phyloP scores from a whole-genome alignment of 306 rosid genomes.

The barrel medic (Medicago truncatula) region DNA sequence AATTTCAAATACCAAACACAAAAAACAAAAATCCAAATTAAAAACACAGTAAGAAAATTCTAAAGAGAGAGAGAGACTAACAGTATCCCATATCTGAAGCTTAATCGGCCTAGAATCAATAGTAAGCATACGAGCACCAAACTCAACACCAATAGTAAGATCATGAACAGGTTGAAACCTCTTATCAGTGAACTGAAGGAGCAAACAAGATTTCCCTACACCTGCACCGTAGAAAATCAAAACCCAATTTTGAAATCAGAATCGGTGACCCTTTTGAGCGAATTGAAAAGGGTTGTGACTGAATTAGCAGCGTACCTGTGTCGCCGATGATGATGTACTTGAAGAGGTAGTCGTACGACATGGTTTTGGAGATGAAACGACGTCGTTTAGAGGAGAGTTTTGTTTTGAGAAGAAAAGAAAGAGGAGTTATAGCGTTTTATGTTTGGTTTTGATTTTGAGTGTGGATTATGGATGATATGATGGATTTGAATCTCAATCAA shows the following conservation, averaged over 20 bases:
- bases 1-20: background rate
- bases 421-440: background rate
- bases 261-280: constrained; percentile 38
- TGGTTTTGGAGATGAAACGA: constrained; percentile 29
- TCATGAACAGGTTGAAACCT: constrained; percentile 98
- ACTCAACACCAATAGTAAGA: constrained; percentile 96
- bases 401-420: background rate
- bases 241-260: constrained; percentile 26
- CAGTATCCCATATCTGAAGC: constrained; percentile 99
- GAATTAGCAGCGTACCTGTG: constrained; percentile 60
- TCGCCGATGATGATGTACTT: constrained; percentile 99
- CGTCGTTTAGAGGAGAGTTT: constrained; percentile 27
- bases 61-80: constrained; percentile 39
- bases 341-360: constrained; percentile 98
- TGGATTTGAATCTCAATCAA: background rate
- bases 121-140: constrained; percentile 97
- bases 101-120: constrained; percentile 79
- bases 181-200: constrained; percentile 94
- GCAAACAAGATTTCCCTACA: constrained; percentile 94
- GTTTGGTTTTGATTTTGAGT: background rate
- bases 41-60: background rate
- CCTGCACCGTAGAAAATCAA: constrained; percentile 55
- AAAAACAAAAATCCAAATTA: constrained; percentile 6
- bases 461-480: background rate
- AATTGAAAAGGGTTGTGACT: constrained; percentile 2